These are phyloP conservation scores for Tagetes patula DNA, from an alignment of 129 eudicot genomes.

Conservation along the genomic window DNA sequence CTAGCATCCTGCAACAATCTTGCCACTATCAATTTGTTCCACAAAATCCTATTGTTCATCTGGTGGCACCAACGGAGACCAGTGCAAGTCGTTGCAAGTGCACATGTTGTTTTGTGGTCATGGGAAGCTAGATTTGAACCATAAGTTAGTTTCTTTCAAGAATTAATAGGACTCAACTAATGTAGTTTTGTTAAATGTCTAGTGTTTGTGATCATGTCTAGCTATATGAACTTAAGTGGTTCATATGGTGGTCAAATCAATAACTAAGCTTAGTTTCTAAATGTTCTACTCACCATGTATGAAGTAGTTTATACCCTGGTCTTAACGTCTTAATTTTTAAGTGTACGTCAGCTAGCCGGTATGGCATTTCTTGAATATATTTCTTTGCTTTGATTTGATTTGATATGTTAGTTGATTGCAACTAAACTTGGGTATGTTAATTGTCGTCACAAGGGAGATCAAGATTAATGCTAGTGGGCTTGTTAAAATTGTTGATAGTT, in stretches of 20 bases:
- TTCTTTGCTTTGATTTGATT: not conserved
- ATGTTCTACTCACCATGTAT: not conserved
- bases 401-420: not conserved
- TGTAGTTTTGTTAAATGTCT: not conserved
- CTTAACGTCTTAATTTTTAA: not conserved
- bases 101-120: constrained; percentile 20
- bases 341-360: too few species aligned
- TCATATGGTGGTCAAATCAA: constrained; percentile 11
- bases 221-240: constrained; percentile 20
- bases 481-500: not conserved
- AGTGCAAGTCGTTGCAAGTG: constrained; percentile 15
- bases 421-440: not conserved
- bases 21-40: constrained; percentile 47
- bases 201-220: not conserved
- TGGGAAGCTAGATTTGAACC: constrained; percentile 16
- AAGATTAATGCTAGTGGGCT: not conserved
- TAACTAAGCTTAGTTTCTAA: constrained; percentile 12
- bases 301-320: not conserved
- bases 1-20: constrained; percentile 35
- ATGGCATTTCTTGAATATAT: not conserved
- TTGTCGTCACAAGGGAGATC: not conserved
- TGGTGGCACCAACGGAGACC: constrained; percentile 6
- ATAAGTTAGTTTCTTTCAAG: not conserved
- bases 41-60: constrained; percentile 33
- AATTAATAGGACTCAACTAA: not conserved